These are phyloP conservation scores for Trichoderma sp. DNA, from an alignment of 2,329 filamentous ascomycete genomes.

Conservation along the genomic window DNA sequence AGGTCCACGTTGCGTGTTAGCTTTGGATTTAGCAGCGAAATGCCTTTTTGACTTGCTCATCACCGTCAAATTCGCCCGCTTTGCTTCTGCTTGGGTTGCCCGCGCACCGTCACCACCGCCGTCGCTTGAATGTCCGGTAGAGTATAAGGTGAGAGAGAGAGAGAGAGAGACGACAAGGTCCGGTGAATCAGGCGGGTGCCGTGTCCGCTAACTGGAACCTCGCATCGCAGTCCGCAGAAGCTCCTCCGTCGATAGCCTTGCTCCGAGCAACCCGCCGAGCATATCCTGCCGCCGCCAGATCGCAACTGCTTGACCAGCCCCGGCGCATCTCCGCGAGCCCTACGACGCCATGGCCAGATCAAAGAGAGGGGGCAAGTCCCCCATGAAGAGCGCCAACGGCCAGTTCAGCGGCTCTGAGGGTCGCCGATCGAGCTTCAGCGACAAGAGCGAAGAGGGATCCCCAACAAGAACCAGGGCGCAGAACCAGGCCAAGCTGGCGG, in stretches of 20 bases:
- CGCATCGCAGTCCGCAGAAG: slow-evolving; percentile 6
- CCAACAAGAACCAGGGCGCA: slow-evolving; percentile 36
- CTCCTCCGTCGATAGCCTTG: slow-evolving; percentile 13
- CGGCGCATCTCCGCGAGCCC: background rate
- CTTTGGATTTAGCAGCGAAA: background rate
- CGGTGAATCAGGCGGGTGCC: background rate
- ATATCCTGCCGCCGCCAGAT: background rate
- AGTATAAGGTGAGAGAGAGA: background rate
- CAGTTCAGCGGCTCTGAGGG: slow-evolving; percentile 49
- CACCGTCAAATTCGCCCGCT: background rate
- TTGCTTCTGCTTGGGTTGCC: background rate
- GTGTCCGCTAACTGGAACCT: background rate
- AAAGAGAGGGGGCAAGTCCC: slow-evolving; percentile 58
- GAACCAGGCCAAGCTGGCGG: slow-evolving; percentile 35
- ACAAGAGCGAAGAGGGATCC: slow-evolving; percentile 60
- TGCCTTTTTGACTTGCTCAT: background rate
- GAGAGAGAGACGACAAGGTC: background rate
- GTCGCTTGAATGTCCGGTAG: background rate
- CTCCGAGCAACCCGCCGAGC: slow-evolving; percentile 22
- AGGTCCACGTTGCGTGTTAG: slow-evolving; percentile 20
- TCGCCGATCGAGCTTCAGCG: slow-evolving; percentile 70
- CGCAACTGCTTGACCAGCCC: background rate
- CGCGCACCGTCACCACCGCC: background rate
- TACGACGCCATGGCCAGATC: slow-evolving; percentile 39
- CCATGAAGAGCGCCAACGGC: slow-evolving; percentile 52